These are phyloP conservation scores for Olyra latifolia DNA, from an alignment of 176 grass and related monocot species.

Conservation along the genomic window DNA sequence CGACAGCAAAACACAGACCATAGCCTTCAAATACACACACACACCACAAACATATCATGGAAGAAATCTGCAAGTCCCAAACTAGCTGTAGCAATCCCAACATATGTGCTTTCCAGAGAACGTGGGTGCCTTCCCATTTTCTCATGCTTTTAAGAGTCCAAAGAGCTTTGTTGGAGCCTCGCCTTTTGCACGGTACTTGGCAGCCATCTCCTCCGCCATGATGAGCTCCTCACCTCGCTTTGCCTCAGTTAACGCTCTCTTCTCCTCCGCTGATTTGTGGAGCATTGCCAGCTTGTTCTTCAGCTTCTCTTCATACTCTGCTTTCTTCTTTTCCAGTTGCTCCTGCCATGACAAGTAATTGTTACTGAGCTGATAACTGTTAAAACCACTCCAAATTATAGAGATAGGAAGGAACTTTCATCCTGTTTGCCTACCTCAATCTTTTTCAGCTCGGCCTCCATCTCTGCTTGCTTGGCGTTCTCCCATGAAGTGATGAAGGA, in stretches of 20 bases:
- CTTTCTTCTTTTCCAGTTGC: constrained; percentile 77
- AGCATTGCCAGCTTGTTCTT: constrained; percentile 73
- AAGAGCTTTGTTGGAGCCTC: constrained; percentile 65
- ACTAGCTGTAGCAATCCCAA: background rate
- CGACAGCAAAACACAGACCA: constrained; percentile 6
- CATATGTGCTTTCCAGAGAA: background rate
- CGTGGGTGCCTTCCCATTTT: background rate
- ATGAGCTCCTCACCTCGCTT: constrained; percentile 63
- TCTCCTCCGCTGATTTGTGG: constrained; percentile 79
- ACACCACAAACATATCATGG: constrained; percentile 24
- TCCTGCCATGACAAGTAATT: constrained; percentile 41
- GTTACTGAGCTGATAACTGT: background rate
- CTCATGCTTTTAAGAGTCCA: constrained; percentile 52
- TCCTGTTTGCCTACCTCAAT: constrained; percentile 42
- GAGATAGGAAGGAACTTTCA: background rate
- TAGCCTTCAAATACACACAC: constrained; percentile 25
- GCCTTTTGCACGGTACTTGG: constrained; percentile 65
- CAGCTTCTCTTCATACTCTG: constrained; percentile 63
- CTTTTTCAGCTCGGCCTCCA: constrained; percentile 58
- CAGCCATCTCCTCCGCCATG: constrained; percentile 67
- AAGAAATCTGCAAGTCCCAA: background rate
- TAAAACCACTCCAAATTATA: background rate
- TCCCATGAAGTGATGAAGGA: constrained; percentile 64
- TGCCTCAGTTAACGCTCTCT: constrained; percentile 57
- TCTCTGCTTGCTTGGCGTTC: constrained; percentile 49